These are phyloP conservation scores for Daedalea quercina DNA, from an alignment of 768 basidiomycete genomes.

Conservation along the genomic window DNA sequence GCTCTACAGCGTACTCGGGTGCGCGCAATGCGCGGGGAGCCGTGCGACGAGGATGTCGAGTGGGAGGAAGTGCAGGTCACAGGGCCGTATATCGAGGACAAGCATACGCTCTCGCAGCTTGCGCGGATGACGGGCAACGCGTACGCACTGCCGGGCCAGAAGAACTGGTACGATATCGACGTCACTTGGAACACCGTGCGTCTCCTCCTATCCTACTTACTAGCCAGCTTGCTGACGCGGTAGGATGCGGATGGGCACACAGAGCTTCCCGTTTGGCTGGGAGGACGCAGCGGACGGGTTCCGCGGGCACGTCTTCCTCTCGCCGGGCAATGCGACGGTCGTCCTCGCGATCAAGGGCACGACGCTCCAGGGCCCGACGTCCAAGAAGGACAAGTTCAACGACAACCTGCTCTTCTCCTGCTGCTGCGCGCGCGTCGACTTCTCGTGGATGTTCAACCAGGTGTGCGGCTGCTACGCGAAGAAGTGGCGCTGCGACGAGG, in stretches of 20 bases:
- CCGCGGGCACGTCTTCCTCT: slow-evolving; percentile 84
- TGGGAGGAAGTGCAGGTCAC: slow-evolving; percentile 67
- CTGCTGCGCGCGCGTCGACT: slow-evolving; percentile 87
- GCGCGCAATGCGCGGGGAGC: slow-evolving; percentile 39
- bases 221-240: background rate
- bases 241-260: background rate
- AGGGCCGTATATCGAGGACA: slow-evolving; percentile 75
- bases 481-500: slow-evolving; percentile 67
- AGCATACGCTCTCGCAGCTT: slow-evolving; percentile 73
- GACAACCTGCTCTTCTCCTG: slow-evolving; percentile 88
- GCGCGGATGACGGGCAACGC: slow-evolving; percentile 89
- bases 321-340: slow-evolving; percentile 72
- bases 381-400: slow-evolving; percentile 88
- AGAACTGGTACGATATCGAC: slow-evolving; percentile 81
- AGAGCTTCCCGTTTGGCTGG: slow-evolving; percentile 84
- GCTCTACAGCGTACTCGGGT: slow-evolving; percentile 46
- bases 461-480: slow-evolving; percentile 85
- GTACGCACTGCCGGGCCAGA: slow-evolving; percentile 64
- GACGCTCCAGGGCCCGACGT: slow-evolving; percentile 77
- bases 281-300: slow-evolving; percentile 66
- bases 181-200: slow-evolving; percentile 55
- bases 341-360: slow-evolving; percentile 91
- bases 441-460: slow-evolving; percentile 77
- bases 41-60: slow-evolving; percentile 42
- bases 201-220: background rate